Evolutionary conservation across 306 rosid genomes (phyloP), one percentile per base, ranked within the genome.

Genomic region (Trifolium dubium): DNA sequence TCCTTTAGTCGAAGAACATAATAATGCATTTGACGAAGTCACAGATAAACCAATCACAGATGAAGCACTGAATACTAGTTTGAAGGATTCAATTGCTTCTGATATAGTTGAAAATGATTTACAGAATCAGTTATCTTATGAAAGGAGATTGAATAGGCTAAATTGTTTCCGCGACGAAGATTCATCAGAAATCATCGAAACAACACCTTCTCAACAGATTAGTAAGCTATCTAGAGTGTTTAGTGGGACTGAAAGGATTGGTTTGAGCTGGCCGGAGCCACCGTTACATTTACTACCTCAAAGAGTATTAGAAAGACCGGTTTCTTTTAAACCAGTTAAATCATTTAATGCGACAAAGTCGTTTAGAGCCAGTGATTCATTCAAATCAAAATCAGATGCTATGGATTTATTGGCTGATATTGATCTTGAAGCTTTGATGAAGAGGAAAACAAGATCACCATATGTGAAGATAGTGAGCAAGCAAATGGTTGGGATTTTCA

Each of bases 401-500:
- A 63, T 72, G 40, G 87, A 83, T 43, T 66, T 83, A 61, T 89
- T 91, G 73, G 88, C 83, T 51, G 96, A 91, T 40, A 84, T 88
- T 80, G 97, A 93, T 71, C 91, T 93, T 18, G 96, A 89, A 67
- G 76, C 92, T 68, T 86, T 93, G 35, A 84, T 91, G 90, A 91
- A 87, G 85, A 79, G 88, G 62, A 91, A 91, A 85, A 86, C 92
- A 83, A 81, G 81, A 72, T 81, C 97, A 30, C 53, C 91, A 4
- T 93, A 82, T 79, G 92, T 93, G 29, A 91, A 88, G 87, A 89
- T 93, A 67, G 93, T 89, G 61, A 93, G 97, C 76, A 93, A 93
- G 79, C 98, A 93, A 83, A 89, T 93, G 98, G 97, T 93, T 77
- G 98, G 98, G 65, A 41, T 93, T 81, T 93, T 88, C 88, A 81